phyloP scores from a whole-genome alignment of 148 eudicot genomes.

The Hydrangea macrophylla region DNA sequence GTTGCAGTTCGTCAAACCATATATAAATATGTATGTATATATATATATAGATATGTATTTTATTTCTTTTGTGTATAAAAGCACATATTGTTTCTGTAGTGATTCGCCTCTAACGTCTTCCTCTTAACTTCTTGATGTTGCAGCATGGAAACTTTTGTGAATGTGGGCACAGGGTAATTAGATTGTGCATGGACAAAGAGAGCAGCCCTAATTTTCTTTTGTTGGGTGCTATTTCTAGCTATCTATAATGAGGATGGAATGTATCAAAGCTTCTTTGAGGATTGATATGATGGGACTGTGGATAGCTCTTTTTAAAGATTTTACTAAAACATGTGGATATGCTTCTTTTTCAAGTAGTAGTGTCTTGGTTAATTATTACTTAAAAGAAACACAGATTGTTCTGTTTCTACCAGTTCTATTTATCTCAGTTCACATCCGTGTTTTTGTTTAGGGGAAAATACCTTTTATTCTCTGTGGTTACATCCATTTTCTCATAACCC shows the following conservation, averaged over 20 bases:
- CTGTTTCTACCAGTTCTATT: neutral
- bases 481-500: no score
- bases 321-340: conserved; percentile 41
- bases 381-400: neutral
- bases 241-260: neutral
- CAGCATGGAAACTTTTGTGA: conserved; percentile 65
- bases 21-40: no score
- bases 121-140: neutral
- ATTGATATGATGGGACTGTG: conserved; percentile 18
- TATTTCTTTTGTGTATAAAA: neutral
- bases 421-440: neutral
- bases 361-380: conserved; percentile 3
- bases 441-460: no score
- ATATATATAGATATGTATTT: no score
- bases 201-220: conserved; percentile 7
- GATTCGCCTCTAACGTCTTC: neutral
- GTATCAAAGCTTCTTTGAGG: neutral
- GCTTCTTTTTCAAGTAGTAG: conserved; percentile 13
- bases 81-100: neutral
- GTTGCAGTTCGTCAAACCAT: neutral
- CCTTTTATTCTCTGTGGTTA: no score
- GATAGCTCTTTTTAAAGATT: neutral
- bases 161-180: neutral
- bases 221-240: conserved; percentile 7
- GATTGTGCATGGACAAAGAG: neutral